Base-by-base conservation (phyloP, 2,329 filamentous ascomycete species). In the Microcyclospora pomicola region DNA sequence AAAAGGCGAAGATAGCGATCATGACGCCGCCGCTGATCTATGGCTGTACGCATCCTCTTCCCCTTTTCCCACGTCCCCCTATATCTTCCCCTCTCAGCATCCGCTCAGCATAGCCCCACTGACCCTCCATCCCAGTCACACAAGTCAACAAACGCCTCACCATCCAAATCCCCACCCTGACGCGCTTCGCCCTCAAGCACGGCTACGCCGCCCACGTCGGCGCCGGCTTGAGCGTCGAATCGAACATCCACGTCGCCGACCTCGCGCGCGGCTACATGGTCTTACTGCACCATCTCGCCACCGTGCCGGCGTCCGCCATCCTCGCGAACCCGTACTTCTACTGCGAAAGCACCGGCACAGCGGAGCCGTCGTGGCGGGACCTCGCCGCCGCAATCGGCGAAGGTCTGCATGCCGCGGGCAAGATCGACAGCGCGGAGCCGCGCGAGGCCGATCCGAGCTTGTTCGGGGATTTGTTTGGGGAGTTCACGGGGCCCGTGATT, bases 261-360 rank as follows among this genome's bases (percentile, higher is more conserved):
- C 53, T 71, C 2, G 66, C 66, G 3, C 47, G 62, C 5, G 67
- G 54, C 0, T 70, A 69, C 43, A 46, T 66, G 6, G 52, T 56
- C 0, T 42, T 71, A 1, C 49, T 71, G n/a, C 65, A 68, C 45
- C 58, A 60, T 40, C 51, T 70, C 13, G 67, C 70, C 35, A 33
- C 45, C 6, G 44, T 51, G 0, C 37, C 54, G 2, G 40, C 55
- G 0, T 40, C 47, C 6, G 49, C 60, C 6, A 42, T 61, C 1
- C 45, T 64, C 2, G 41, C 58, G 27, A 67, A 69, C 41, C 66
- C 65, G 6, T 71, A 70, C 48, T 70, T 63, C 49, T 71, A 70
- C 53, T 63, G 59, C 50, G 67, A 71, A 48, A 55, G 60, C 15
- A 49, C 49, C 2, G 46, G 45, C 9, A 63, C 62, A 15, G 35